Evolutionary conservation across 2,329 filamentous ascomycete species (phyloP).

Genomic region (Knufia fluminis): DNA sequence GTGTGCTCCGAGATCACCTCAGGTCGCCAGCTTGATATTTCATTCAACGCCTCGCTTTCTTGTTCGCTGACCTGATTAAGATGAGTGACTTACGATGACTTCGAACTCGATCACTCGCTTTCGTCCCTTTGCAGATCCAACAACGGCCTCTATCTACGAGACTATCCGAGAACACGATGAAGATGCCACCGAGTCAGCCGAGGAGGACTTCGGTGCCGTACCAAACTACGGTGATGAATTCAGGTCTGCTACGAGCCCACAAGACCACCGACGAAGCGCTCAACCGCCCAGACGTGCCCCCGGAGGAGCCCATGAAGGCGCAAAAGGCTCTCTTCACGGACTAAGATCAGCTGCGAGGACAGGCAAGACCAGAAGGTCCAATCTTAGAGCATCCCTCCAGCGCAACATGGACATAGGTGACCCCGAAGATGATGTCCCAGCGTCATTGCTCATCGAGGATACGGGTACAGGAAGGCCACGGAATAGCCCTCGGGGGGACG

Average conservation of each 20-base stretch:
- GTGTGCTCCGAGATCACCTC: too few relatives aligned
- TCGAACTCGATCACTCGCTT: constrained; percentile 33
- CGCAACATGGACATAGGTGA: constrained; percentile 38
- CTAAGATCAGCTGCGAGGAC: constrained; percentile 4
- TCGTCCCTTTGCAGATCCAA: constrained; percentile 34
- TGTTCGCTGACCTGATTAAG: constrained; percentile 8
- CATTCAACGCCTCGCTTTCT: constrained; percentile 8
- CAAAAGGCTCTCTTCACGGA: neutral
- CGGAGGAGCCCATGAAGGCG: neutral
- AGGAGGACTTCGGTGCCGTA: constrained; percentile 39
- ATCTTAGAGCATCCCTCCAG: neutral
- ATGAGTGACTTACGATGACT: constrained; percentile 29
- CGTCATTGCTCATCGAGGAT: constrained; percentile 52
- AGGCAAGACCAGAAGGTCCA: constrained; percentile 14
- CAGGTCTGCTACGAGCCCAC: neutral
- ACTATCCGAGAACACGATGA: constrained; percentile 38
- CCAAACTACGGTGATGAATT: constrained; percentile 18
- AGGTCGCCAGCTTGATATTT: too few relatives aligned
- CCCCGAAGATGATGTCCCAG: constrained; percentile 55
- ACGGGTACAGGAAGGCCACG: constrained; percentile 33
- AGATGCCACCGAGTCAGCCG: constrained; percentile 37
- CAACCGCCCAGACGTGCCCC: neutral
- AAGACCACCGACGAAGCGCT: neutral
- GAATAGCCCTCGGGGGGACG: neutral
- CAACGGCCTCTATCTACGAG: constrained; percentile 37